These are phyloP conservation scores for Corynespora cassiicola DNA, from an alignment of 2,329 filamentous ascomycete species.

Conservation along the genomic window DNA sequence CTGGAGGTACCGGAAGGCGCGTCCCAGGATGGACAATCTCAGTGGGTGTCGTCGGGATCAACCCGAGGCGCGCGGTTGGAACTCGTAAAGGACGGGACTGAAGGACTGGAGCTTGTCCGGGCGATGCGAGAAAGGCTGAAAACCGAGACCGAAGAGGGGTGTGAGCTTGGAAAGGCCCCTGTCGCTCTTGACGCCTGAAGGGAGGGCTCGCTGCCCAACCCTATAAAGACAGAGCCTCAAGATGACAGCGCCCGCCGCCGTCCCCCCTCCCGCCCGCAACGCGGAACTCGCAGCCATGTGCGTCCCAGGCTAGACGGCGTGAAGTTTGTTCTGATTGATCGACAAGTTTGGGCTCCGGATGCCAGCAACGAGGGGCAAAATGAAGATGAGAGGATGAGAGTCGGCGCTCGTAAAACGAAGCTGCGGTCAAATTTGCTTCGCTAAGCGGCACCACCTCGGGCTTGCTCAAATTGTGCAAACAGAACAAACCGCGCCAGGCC, in stretches of 20 bases:
- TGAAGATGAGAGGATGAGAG: not conserved
- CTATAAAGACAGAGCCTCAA: conserved; percentile 26
- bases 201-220: conserved; percentile 31
- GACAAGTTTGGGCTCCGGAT: conserved; percentile 4
- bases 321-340: conserved; percentile 14
- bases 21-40: no score
- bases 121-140: no score
- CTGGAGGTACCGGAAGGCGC: no score
- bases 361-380: not conserved
- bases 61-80: no score
- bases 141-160: conserved; percentile 1
- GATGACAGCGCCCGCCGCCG: conserved; percentile 9
- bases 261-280: conserved; percentile 2
- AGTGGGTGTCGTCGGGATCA: no score
- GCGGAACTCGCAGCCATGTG: conserved; percentile 1
- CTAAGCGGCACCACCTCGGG: conserved; percentile 10
- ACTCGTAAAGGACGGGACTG: no score
- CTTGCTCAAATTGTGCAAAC: conserved; percentile 1
- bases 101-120: conserved; percentile 5
- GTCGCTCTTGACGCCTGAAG: conserved; percentile 19
- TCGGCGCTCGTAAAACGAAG: not conserved
- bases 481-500: conserved; percentile 1
- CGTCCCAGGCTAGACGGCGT: conserved; percentile 3
- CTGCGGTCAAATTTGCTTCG: conserved; percentile 9
- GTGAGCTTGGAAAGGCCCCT: conserved; percentile 11